Percentiles rank a stretch among this genome's conserved stretches.
Evolutionary conservation across 768 basidiomycete genomes (phyloP).

Genomic region (Antrodiella citrinella): DNA sequence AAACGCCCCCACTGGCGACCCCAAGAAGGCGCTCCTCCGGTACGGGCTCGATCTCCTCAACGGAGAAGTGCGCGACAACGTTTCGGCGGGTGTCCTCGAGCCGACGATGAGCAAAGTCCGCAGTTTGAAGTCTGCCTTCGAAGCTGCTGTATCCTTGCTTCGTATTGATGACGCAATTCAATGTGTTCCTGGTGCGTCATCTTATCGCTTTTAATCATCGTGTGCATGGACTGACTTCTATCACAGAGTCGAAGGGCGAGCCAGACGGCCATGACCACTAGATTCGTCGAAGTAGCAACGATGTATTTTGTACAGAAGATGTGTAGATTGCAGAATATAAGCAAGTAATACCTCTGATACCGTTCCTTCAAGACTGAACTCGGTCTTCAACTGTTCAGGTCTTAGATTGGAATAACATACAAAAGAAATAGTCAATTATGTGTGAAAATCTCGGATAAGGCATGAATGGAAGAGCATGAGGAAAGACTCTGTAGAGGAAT

Average conservation of each 20-base stretch:
- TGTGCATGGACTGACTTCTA: constrained; percentile 10
- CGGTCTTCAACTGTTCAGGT: too few species aligned
- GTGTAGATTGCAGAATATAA: not conserved
- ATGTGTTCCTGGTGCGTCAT: constrained; percentile 68
- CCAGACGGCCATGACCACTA: constrained; percentile 35
- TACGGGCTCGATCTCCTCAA: constrained; percentile 94
- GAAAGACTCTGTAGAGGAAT: too few species aligned
- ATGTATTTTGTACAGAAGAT: not conserved
- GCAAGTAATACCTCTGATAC: too few species aligned
- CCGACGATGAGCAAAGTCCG: constrained; percentile 97
- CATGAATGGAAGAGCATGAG: too few species aligned
- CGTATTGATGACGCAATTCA: constrained; percentile 97
- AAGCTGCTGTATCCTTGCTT: constrained; percentile 90
- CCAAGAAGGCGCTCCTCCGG: constrained; percentile 81
- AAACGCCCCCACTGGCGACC: constrained; percentile 83
- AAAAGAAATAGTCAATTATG: too few species aligned
- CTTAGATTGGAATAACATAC: too few species aligned
- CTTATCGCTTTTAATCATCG: constrained; percentile 11
- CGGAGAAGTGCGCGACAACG: constrained; percentile 93
- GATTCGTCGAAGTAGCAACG: constrained; percentile 10
- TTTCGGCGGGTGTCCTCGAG: constrained; percentile 87
- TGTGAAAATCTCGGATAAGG: too few species aligned
- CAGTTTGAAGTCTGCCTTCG: constrained; percentile 94
- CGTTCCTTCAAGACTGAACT: too few species aligned
- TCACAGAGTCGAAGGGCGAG: constrained; percentile 64